These are phyloP conservation scores for Aspergillus cavernicola DNA, from an alignment of 495 filamentous ascomycete species.

Conservation along the genomic window DNA sequence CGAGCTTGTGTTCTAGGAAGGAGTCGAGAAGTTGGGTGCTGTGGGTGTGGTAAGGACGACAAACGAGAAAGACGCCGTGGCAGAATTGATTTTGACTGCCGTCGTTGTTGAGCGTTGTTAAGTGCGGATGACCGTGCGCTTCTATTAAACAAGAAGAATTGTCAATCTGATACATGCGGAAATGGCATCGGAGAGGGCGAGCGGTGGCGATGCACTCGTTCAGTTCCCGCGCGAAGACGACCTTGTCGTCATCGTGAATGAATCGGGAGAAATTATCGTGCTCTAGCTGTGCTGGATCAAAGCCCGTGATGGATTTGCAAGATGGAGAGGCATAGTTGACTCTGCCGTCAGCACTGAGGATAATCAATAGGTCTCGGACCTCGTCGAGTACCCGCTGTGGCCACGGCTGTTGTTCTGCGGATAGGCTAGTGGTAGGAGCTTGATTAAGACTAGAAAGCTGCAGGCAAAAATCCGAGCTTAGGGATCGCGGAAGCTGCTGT, in stretches of 20 bases:
- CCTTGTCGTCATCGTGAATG: conserved; percentile 84
- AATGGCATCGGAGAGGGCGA: conserved; percentile 79
- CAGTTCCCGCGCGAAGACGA: conserved; percentile 82
- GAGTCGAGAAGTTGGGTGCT: conserved; percentile 83
- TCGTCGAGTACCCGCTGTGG: conserved; percentile 84
- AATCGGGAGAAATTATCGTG: conserved; percentile 72
- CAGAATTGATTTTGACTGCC: conserved; percentile 45
- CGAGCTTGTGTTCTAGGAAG: conserved; percentile 95
- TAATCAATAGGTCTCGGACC: conserved; percentile 82
- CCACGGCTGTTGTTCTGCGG: conserved; percentile 77
- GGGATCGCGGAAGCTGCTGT: conserved; percentile 15
- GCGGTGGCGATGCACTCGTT: conserved; percentile 86
- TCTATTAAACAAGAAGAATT: conserved; percentile 77
- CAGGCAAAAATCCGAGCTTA: conserved; percentile 6
- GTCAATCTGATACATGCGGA: conserved; percentile 77
- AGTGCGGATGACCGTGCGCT: conserved; percentile 85
- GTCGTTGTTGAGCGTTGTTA: conserved; percentile 41
- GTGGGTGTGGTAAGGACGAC: conserved; percentile 85
- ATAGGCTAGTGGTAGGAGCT: conserved; percentile 42
- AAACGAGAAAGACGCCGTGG: conserved; percentile 90
- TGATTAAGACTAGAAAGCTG: conserved; percentile 1
- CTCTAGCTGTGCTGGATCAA: conserved; percentile 62
- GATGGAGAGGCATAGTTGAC: conserved; percentile 85
- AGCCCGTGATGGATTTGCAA: conserved; percentile 72
- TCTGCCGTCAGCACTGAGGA: conserved; percentile 78